Evolutionary conservation across 1,139 yeast species (phyloP).

Genomic region (Blastobotrys proliferans): DNA sequence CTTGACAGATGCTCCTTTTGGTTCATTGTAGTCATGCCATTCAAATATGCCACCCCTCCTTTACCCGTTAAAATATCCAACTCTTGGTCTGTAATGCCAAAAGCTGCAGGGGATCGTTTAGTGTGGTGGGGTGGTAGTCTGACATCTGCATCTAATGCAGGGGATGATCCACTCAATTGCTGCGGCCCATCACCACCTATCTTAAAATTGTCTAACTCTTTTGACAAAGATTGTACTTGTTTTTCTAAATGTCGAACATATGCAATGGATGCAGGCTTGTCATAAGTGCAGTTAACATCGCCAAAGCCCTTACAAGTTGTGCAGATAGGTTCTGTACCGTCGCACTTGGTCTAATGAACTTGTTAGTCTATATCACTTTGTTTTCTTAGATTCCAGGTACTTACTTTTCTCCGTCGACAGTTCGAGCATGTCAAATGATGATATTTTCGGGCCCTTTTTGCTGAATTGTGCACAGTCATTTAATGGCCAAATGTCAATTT

Average conservation of each 20-base stretch:
- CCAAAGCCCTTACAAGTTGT: constrained; percentile 15
- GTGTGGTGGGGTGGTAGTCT: constrained; percentile 1
- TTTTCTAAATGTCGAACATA: constrained; percentile 15
- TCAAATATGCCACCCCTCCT: background rate
- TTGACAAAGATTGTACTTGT: constrained; percentile 12
- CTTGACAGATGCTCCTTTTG: constrained; percentile 4
- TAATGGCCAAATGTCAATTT: too few relatives aligned
- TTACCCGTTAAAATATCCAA: background rate
- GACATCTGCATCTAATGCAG: too few relatives aligned
- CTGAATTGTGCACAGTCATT: constrained; percentile 1
- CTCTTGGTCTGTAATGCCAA: constrained; percentile 6
- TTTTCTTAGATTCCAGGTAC: background rate
- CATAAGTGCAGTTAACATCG: constrained; percentile 13
- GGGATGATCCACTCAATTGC: too few relatives aligned
- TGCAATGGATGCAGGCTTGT: constrained; percentile 15
- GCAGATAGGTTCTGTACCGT: constrained; percentile 15
- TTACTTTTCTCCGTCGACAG: constrained; percentile 14
- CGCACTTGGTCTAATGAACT: constrained; percentile 13
- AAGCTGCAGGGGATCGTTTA: background rate
- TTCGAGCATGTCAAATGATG: constrained; percentile 15
- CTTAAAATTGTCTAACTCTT: constrained; percentile 3
- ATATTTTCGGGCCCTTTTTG: constrained; percentile 10
- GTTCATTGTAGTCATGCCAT: background rate
- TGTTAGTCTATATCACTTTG: background rate
- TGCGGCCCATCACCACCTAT: background rate